Percentiles rank a stretch among this genome's conserved stretches.
Conservation (phyloP, 2,329 filamentous ascomycete genomes). For the Aspergillus calidoustus region DNA sequence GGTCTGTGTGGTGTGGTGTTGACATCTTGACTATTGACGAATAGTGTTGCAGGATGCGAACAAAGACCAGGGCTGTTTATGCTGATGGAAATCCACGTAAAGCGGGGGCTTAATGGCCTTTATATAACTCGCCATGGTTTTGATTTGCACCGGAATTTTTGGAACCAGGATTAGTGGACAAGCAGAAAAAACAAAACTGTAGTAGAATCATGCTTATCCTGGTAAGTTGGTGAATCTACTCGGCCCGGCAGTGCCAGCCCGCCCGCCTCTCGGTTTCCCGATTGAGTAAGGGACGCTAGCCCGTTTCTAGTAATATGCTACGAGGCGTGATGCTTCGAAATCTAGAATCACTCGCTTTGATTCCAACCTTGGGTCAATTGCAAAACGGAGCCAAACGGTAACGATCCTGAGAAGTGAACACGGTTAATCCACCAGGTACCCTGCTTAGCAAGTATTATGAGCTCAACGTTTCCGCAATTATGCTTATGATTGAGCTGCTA, state of each 20-base stretch:
- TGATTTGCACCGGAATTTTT: background rate
- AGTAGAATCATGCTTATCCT: background rate
- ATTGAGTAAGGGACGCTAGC: slow-evolving; percentile 7
- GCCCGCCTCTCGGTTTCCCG: background rate
- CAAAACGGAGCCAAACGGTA: too few relatives aligned
- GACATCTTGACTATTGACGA: slow-evolving; percentile 20
- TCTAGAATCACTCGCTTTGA: background rate
- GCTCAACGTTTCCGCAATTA: too few relatives aligned
- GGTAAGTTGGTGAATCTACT: slow-evolving; percentile 7
- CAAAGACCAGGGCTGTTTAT: background rate
- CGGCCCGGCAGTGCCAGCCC: slow-evolving; percentile 6
- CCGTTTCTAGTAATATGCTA: slow-evolving; percentile 14
- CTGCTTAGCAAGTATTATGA: too few relatives aligned
- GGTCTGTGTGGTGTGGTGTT: slow-evolving; percentile 7
- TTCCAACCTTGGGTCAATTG: too few relatives aligned
- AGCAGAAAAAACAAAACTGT: background rate
- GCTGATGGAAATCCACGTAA: background rate
- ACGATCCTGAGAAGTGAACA: too few relatives aligned
- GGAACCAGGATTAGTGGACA: background rate
- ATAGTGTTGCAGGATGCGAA: background rate
- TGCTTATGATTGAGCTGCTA: too few relatives aligned
- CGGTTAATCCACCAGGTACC: too few relatives aligned
- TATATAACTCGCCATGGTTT: slow-evolving; percentile 20
- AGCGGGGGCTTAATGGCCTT: slow-evolving; percentile 3
- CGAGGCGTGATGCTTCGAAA: slow-evolving; percentile 1